A percentile compares a stretch with the other conserved stretches of the same genome.
Conservation (phyloP, 306 rosid genomes). For the Parietaria judaica region DNA sequence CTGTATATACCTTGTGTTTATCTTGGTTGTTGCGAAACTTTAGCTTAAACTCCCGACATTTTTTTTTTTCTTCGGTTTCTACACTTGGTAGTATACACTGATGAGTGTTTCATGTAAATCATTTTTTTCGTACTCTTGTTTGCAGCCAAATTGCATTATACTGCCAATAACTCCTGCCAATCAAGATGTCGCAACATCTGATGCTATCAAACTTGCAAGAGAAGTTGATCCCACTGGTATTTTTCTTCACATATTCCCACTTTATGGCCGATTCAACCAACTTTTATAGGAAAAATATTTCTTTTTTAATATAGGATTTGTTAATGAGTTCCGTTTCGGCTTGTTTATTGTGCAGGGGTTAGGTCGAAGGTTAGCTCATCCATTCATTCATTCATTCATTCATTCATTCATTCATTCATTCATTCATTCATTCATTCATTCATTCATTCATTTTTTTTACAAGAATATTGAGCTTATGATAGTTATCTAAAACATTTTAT, state of each 20-base stretch:
- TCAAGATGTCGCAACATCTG: slow-evolving; percentile 92
- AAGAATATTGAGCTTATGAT: not conserved
- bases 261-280: slow-evolving; percentile 9
- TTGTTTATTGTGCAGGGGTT: slow-evolving; percentile 40
- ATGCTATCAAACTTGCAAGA: slow-evolving; percentile 72
- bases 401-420: not conserved
- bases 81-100: too few relatives aligned
- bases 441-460: not conserved
- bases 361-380: slow-evolving; percentile 5
- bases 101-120: too few relatives aligned
- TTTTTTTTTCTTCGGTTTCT: too few relatives aligned
- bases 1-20: too few relatives aligned
- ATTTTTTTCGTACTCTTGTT: not conserved
- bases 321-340: not conserved
- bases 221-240: slow-evolving; percentile 84
- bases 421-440: too few relatives aligned
- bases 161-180: slow-evolving; percentile 91
- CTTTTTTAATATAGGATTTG: not conserved
- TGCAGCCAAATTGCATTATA: slow-evolving; percentile 85
- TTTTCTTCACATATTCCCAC: slow-evolving; percentile 9
- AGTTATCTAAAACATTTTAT: not conserved
- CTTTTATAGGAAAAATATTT: not conserved
- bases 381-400: too few relatives aligned
- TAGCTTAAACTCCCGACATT: not conserved
- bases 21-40: too few relatives aligned